Evolutionary conservation across 1,284 basidiomycete species (phyloP), one percentile per base, ranked within the genome.

Genomic region (Pisolithus thermaeus): DNA sequence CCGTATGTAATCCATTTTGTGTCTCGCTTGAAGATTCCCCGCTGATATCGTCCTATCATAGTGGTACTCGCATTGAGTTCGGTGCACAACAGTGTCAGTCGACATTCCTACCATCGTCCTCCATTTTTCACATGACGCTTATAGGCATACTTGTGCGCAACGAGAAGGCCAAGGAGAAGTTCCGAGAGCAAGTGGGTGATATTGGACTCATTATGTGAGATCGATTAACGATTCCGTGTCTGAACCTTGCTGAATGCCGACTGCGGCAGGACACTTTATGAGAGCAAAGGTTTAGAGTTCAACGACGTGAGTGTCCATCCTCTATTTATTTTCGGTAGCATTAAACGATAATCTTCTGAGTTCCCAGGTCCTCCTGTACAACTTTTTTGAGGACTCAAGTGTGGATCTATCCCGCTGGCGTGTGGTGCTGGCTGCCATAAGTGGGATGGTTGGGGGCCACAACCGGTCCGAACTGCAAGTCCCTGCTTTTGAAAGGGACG

Each of bases 251-350:
- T 8, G 47, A 28, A 7, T 47, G 37, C 27, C 39, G 1, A 4
- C 27, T 23, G 1, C 39, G 40, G 7, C 49, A 87, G 85, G 70
- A 88, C 86, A 0, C 62, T 87, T 1, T 85, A 84, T 54, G 83
- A 89, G 47, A 81, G 78, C 71, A 89, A 89, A 62, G 86, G 87
- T 1, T 67, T 87, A 1, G 86, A 87, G 60, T 87, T 87, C 59
- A 77, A 87, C 56, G 84, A 87, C 52, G 83, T 84, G 54, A 50
- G 74, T 12, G 16, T 39, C 18, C 46, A 11, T 22, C 20, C n/a
- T n/a, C n/a, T 20, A 39, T 20, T 22, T 7, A 9, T 18, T 20
- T 22, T 8, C 11, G 5, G 37, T 3, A 20, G 16, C 4, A 42
- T 20, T 25, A 3, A 28, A 3, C 4, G 11, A 27, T 16, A 6